Evolutionary conservation across 371 early-diverging fungal species (phyloP).

Genomic region (Apophysomyces variabilis): DNA sequence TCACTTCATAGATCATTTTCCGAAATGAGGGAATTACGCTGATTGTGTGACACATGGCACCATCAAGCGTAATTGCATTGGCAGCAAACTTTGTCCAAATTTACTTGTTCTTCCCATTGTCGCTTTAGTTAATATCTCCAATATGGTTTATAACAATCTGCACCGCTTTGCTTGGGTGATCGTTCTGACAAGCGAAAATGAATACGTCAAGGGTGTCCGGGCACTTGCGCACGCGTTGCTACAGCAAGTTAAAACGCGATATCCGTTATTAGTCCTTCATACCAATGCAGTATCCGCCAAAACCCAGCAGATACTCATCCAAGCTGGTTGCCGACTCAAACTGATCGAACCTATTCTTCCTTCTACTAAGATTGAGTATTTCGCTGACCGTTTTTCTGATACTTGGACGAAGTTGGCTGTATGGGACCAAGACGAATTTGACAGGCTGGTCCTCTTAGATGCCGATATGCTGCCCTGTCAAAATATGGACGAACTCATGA

Average conservation of each 20-base stretch:
- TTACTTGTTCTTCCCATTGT: background rate
- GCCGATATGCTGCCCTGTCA: slow-evolving; percentile 84
- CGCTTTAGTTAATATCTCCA: background rate
- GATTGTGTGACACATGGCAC: background rate
- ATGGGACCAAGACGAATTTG: slow-evolving; percentile 70
- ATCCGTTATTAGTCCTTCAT: slow-evolving; percentile 71
- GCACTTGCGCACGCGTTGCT: slow-evolving; percentile 80
- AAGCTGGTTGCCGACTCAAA: slow-evolving; percentile 69
- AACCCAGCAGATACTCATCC: slow-evolving; percentile 49
- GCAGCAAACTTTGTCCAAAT: background rate
- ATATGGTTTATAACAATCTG: background rate
- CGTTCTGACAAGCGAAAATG: slow-evolving; percentile 68
- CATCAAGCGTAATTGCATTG: background rate
- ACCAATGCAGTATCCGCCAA: slow-evolving; percentile 57
- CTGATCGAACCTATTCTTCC: slow-evolving; percentile 74
- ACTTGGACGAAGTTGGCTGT: slow-evolving; percentile 90
- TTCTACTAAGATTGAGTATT: slow-evolving; percentile 66
- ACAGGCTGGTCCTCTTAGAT: slow-evolving; percentile 79
- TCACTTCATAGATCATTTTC: no score
- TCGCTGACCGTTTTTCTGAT: slow-evolving; percentile 39
- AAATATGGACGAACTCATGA: slow-evolving; percentile 78
- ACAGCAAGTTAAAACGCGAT: slow-evolving; percentile 56
- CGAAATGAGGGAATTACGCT: background rate
- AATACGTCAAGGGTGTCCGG: slow-evolving; percentile 82
- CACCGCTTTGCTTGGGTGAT: slow-evolving; percentile 60